Conservation (phyloP, 2,329 filamentous ascomycete species). For the Hypoxylon sp. region DNA sequence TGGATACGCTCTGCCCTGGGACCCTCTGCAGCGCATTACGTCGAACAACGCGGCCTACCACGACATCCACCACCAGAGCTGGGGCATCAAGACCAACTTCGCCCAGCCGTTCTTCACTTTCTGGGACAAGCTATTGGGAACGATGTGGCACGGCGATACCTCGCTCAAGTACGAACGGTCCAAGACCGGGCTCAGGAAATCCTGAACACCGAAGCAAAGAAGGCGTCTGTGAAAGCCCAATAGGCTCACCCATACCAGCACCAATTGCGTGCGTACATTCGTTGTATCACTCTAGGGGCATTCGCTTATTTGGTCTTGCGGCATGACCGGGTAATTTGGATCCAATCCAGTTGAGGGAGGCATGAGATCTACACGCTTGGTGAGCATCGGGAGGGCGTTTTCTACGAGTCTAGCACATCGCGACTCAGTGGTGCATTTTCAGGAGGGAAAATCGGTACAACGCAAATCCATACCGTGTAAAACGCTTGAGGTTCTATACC, state of each 20-base stretch:
- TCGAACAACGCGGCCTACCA: constrained; percentile 97
- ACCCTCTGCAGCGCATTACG: constrained; percentile 89
- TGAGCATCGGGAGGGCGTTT: constrained; percentile 34
- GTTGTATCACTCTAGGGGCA: constrained; percentile 41
- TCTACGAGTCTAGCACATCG: constrained; percentile 22
- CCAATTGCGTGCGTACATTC: constrained; percentile 26
- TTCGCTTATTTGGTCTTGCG: constrained; percentile 26
- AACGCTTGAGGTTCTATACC: constrained; percentile 14
- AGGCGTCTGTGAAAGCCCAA: constrained; percentile 41
- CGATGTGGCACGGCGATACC: constrained; percentile 78
- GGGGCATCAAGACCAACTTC: constrained; percentile 97
- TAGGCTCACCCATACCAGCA: constrained; percentile 23
- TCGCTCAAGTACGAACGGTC: constrained; percentile 53
- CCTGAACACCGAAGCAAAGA: constrained; percentile 57
- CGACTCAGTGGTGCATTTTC: constrained; percentile 11
- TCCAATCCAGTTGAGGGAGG: constrained; percentile 25
- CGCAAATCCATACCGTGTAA: constrained; percentile 15
- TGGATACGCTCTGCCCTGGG: constrained; percentile 94
- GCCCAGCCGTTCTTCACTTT: constrained; percentile 94
- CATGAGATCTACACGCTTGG: constrained; percentile 25
- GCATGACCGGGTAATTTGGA: constrained; percentile 33
- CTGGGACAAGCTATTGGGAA: constrained; percentile 86
- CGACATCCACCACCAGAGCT: constrained; percentile 98
- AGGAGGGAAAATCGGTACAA: neutral
- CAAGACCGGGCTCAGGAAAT: constrained; percentile 50